Percentiles rank a stretch among this genome's conserved stretches.
phyloP scores from a whole-genome alignment of 345 rosid genomes.

The Eucalyptus fibrosa region DNA sequence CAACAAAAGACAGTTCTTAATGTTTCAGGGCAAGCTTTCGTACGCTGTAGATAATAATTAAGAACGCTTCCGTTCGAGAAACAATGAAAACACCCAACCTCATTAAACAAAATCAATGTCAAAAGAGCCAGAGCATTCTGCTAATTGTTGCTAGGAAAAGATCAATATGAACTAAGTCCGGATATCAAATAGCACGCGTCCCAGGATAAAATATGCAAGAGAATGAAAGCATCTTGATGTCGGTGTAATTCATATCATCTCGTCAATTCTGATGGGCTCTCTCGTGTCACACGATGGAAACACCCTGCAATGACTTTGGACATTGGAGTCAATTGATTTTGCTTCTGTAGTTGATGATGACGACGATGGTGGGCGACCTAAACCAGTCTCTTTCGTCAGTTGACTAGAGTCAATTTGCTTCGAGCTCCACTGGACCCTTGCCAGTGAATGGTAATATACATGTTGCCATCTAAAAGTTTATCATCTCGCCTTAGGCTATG shows the following conservation, averaged over 20 bases:
- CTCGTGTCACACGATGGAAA: not conserved
- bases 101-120: not conserved
- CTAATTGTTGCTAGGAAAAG: not conserved
- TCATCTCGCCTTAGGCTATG: no score
- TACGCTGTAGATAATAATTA: not conserved
- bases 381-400: not conserved
- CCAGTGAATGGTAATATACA: no score
- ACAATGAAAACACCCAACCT: not conserved
- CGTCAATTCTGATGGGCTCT: not conserved
- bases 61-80: not conserved
- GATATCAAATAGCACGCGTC: not conserved
- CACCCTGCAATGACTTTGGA: not conserved
- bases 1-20: not conserved
- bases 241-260: not conserved
- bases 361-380: not conserved
- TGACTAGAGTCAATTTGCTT: not conserved
- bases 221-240: not conserved
- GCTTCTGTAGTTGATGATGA: not conserved
- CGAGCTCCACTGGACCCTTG: not conserved
- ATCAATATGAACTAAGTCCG: not conserved
- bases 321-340: not conserved
- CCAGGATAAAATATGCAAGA: not conserved
- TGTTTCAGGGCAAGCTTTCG: not conserved
- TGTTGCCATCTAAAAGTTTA: not conserved
- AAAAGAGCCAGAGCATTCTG: not conserved